These are phyloP conservation scores for Citrus maxima DNA, from an alignment of 345 rosid species.

Conservation along the genomic window DNA sequence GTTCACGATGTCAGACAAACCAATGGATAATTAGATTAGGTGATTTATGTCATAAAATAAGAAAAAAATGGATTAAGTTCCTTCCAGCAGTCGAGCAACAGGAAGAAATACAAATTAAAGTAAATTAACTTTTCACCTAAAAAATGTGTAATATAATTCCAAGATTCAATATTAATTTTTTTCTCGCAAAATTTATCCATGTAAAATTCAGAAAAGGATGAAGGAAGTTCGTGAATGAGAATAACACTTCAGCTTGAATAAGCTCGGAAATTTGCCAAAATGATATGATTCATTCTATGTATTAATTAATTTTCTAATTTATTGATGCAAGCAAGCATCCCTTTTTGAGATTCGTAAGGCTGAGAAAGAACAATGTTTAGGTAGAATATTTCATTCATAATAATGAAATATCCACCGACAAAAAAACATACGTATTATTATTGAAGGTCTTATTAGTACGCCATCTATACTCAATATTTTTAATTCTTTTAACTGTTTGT, in stretches of 20 bases:
- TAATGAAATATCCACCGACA: neutral
- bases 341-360: neutral
- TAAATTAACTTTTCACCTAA: neutral
- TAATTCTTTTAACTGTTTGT: too few relatives aligned
- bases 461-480: too few relatives aligned
- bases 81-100: neutral
- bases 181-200: neutral
- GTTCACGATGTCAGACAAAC: neutral
- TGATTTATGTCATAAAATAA: neutral
- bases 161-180: neutral
- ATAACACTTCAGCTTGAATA: neutral
- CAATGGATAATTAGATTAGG: neutral
- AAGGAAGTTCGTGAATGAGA: neutral
- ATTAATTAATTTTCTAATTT: neutral
- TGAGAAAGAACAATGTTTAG: neutral
- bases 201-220: neutral
- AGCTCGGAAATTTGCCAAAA: neutral
- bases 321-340: too few relatives aligned
- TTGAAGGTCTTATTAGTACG: too few relatives aligned
- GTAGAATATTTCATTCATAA: neutral
- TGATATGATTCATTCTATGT: neutral
- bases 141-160: neutral
- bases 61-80: neutral
- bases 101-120: neutral
- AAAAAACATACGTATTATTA: too few relatives aligned